Conservation (phyloP, 2,329 filamentous ascomycete genomes). For the Scedosporium minutisporum region DNA sequence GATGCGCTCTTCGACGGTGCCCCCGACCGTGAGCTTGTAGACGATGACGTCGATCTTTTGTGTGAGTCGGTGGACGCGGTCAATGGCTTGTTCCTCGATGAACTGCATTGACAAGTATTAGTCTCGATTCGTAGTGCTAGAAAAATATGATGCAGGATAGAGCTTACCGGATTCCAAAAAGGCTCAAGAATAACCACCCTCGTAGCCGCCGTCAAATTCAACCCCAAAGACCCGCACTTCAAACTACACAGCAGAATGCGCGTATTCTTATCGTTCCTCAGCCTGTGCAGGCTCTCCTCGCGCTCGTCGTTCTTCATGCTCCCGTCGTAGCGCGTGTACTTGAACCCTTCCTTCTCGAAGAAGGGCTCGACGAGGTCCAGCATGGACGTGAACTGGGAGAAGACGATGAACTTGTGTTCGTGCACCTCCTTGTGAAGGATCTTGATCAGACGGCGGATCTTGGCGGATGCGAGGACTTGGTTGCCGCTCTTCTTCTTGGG, state of each 20-base stretch:
- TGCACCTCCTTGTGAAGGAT: conserved; percentile 70
- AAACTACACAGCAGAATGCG: conserved; percentile 85
- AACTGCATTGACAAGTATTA: conserved; percentile 45
- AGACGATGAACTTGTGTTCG: conserved; percentile 94
- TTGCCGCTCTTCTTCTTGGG: background rate
- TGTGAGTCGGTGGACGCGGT: conserved; percentile 95
- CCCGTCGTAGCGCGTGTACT: conserved; percentile 85
- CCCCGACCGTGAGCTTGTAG: conserved; percentile 82
- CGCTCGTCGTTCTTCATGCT: conserved; percentile 89
- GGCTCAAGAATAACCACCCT: conserved; percentile 92
- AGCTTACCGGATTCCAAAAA: conserved; percentile 85
- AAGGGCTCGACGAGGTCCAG: conserved; percentile 93
- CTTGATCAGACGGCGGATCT: conserved; percentile 76
- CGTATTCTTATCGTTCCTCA: conserved; percentile 66
- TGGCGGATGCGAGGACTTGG: conserved; percentile 63
- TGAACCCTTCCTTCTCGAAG: conserved; percentile 61
- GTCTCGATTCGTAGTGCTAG: background rate
- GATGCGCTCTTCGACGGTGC: conserved; percentile 88
- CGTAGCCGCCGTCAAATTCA: conserved; percentile 90
- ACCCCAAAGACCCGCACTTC: conserved; percentile 83
- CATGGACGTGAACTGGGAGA: conserved; percentile 98
- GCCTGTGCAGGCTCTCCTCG: conserved; percentile 70
- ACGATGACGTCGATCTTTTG: conserved; percentile 92
- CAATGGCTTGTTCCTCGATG: conserved; percentile 97
- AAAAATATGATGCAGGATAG: background rate